Base-by-base conservation (phyloP, 371 early-diverging fungal species). In the Blakeslea trispora region DNA sequence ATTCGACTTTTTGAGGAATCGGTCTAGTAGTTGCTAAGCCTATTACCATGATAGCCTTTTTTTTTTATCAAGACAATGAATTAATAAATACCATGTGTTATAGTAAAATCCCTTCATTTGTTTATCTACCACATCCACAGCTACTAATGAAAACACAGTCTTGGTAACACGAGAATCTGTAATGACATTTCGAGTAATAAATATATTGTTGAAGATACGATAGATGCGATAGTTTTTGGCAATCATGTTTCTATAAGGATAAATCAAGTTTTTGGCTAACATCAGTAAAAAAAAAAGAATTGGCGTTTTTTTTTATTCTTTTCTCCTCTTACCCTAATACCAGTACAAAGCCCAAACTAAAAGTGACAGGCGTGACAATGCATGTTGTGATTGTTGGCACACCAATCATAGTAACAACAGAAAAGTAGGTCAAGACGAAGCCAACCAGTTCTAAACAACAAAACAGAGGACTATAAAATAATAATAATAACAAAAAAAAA, bases 151-250 rank as follows among this genome's bases (percentile, higher is more conserved):
- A 5, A 77, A 71, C 3, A 79, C 80, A 14, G 81, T 77, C 49
- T 74, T 72, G 43, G 81, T 72, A 18, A 84, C 53, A 48, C 82
- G 82, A 2, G 61, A 37, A 52, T 84, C 84, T 32, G 78, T 79
- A 51, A 84, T 84, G 47, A 82, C 79, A 3, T 79, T 79, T 19
- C 81, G 72, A 11, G 80, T 79, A 43, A 84, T 81, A 53, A 81
- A 82, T 8, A 84, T 81, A 34, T 84, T 84, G 55, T 84, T 77
- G 50, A 82, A 84, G 22, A 84, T 84, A 22, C 81, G 68, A 58
- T 84, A 84, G 10, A 84, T 76, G 6, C 84, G 71, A 59, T 82
- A 84, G 55, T 84, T 84, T 50, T 84, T 84, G 40, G 84, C 82
- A 35, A 84, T 82, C 75, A 84, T 77, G 43, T 84, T 84, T 58